Evolutionary conservation across 805 yeast genomes (phyloP).

Genomic region (Schizosaccharomyces osmophilus): DNA sequence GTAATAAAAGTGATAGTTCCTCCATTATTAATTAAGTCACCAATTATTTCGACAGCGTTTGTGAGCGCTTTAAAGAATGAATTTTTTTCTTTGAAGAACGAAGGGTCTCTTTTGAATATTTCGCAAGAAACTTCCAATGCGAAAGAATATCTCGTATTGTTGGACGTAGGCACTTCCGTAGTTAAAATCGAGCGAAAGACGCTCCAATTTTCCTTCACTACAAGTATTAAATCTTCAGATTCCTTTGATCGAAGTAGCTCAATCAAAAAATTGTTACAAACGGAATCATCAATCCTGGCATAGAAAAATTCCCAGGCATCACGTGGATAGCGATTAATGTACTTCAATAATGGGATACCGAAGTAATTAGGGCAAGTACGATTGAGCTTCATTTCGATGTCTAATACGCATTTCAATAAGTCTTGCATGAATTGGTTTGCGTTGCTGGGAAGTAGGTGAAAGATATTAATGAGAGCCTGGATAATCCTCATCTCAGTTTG

Average conservation of each 20-base stretch:
- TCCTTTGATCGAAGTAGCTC: constrained; percentile 13
- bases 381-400: constrained; percentile 59
- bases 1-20: not conserved
- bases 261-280: constrained; percentile 40
- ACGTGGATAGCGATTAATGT: constrained; percentile 55
- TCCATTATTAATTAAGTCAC: not conserved
- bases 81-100: not conserved
- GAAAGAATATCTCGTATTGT: constrained; percentile 6
- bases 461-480: constrained; percentile 70
- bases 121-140: not conserved
- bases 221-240: constrained; percentile 14
- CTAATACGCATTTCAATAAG: constrained; percentile 47
- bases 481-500: constrained; percentile 70
- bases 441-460: constrained; percentile 73
- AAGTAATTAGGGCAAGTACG: constrained; percentile 75
- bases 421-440: constrained; percentile 85
- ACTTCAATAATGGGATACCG: constrained; percentile 71
- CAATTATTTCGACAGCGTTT: not conserved
- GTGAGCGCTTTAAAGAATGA: not conserved
- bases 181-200: constrained; percentile 29
- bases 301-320: constrained; percentile 50
- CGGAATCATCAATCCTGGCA: constrained; percentile 39
- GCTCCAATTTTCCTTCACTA: constrained; percentile 10
- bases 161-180: constrained; percentile 25
- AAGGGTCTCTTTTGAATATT: not conserved